Evolutionary conservation across 2,329 filamentous ascomycete species (phyloP), one percentile per base, ranked within the genome.

Genomic region (Claviceps sp.): DNA sequence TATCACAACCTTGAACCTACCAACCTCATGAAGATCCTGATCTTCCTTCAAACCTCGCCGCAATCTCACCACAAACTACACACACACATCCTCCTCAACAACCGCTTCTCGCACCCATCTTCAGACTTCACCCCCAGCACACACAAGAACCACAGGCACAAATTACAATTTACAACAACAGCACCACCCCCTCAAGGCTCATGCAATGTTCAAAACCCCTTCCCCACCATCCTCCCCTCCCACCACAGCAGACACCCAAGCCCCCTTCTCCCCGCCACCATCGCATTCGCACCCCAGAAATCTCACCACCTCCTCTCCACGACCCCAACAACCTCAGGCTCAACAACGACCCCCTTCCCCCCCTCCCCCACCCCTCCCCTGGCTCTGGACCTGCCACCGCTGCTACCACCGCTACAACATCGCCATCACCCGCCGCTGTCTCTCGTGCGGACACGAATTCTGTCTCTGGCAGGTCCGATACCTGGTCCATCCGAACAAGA

Each of bases 361-460:
- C 16, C 59, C 8, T 9, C 4, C 24, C 4, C 30, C 40, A 8
- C 57, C 59, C 2, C 30, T 16, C 26, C 56, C 60, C 45, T 70
- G 64, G 65, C 47, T 49, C 34, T 71, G 69, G 68, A 47, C 50
- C 26, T 70, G 68, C 55, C 59, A 64, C 55, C 1, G 26, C 11
- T 71, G 69, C 59, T 16, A 42, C 13, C 48, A 14, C 2, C 30
- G 36, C 1, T 68, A 64, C 57, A 58, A 53, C 43, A 53, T 69
- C 6, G 55, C 57, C 48, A 61, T 57, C 54, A 71, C 68, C 45
- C 63, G 65, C 9, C 61, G 65, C 22, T 69, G 72, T 49, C 64
- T 73, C 46, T 59, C 64, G 41, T 70, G 70, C 62, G 59, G 60
- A 51, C 67, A 70, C 60, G 48, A 47, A 34, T 62, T 66, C 54